Evolutionary conservation across 2,329 filamentous ascomycete genomes (phyloP).

Genomic region (Rhynchosporium graminicola): DNA sequence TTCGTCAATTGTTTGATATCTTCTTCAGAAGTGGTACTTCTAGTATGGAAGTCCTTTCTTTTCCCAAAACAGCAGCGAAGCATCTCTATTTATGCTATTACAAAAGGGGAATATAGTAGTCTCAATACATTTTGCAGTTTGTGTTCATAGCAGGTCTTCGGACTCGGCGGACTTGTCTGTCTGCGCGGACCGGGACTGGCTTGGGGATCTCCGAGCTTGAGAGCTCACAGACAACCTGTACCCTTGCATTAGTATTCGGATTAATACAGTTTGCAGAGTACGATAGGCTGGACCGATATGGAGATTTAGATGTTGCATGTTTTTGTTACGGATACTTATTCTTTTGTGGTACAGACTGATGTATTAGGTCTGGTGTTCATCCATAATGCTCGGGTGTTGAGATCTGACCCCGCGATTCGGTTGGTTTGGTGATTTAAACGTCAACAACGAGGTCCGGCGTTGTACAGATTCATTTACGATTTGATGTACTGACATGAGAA

Average conservation of each 20-base stretch:
- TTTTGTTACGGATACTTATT: neutral
- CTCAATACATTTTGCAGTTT: neutral
- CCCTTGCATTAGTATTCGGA: slow-evolving; percentile 2
- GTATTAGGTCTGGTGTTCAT: neutral
- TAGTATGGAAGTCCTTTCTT: neutral
- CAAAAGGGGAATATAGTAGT: neutral
- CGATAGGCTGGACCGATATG: neutral
- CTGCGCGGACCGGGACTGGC: slow-evolving; percentile 2
- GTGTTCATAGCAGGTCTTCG: neutral
- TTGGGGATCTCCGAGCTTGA: slow-evolving; percentile 15
- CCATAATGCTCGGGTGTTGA: neutral
- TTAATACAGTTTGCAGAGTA: neutral
- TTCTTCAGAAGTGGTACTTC: neutral
- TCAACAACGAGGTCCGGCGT: neutral
- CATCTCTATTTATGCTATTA: neutral
- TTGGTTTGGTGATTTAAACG: neutral
- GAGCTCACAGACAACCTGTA: neutral
- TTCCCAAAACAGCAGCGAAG: slow-evolving; percentile 3
- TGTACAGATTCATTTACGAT: neutral
- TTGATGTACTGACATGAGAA: neutral
- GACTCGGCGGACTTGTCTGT: slow-evolving; percentile 3
- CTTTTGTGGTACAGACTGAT: neutral
- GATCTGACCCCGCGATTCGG: slow-evolving; percentile 9
- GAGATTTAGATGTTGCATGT: neutral
- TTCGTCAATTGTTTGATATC: slow-evolving; percentile 7